These are phyloP conservation scores for Fusarium subtropicale DNA, from an alignment of 2,329 filamentous ascomycete species.

Conservation along the genomic window DNA sequence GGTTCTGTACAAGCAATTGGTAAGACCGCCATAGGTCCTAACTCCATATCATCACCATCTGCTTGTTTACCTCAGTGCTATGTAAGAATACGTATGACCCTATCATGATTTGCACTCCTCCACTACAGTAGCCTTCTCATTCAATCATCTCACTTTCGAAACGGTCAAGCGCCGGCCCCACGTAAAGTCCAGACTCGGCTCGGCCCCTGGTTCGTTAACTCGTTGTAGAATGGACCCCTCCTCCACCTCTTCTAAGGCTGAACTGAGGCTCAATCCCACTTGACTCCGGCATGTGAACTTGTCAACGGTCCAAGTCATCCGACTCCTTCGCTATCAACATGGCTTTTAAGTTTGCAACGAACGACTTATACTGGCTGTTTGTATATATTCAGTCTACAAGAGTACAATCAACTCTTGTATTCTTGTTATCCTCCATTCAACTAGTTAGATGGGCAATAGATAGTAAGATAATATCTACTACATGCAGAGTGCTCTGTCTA, in stretches of 20 bases:
- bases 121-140: not conserved
- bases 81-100: constrained; percentile 13
- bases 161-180: constrained; percentile 25
- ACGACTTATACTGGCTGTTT: constrained; percentile 16
- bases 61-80: not conserved
- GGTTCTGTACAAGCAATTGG: not conserved
- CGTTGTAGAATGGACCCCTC: constrained; percentile 5
- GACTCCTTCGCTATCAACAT: not conserved
- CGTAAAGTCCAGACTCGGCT: constrained; percentile 22
- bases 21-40: not conserved
- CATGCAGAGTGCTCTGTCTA: constrained; percentile 22
- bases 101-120: constrained; percentile 7
- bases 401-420: constrained; percentile 1
- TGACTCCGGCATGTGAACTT: constrained; percentile 1
- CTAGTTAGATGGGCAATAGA: not conserved
- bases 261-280: constrained; percentile 6
- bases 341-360: constrained; percentile 5
- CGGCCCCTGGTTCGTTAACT: constrained; percentile 15
- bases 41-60: constrained; percentile 5
- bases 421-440: constrained; percentile 25
- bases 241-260: constrained; percentile 5
- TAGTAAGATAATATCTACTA: constrained; percentile 22
- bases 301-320: not conserved
- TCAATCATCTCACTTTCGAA: constrained; percentile 5
- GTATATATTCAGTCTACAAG: constrained; percentile 10